Conservation (phyloP, 2,329 filamentous ascomycete species). For the Cercospora berteroae region DNA sequence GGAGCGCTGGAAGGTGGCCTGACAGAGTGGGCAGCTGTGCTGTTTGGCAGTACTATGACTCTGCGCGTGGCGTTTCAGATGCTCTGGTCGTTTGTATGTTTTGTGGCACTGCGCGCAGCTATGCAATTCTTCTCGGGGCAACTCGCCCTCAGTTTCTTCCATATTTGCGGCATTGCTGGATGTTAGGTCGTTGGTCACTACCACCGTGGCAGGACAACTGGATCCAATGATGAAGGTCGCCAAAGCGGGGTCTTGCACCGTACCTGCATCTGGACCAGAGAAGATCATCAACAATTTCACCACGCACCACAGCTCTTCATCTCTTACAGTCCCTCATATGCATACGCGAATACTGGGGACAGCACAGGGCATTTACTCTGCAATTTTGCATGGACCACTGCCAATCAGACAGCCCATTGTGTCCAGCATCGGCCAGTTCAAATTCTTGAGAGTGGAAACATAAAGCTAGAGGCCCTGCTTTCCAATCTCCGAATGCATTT, state of each 20-base stretch:
- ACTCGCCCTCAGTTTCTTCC: neutral
- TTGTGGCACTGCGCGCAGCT: conserved; percentile 1
- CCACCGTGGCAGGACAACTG: neutral
- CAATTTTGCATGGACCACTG: too few species aligned
- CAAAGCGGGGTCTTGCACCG: neutral
- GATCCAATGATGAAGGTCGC: neutral
- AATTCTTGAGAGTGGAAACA: too few species aligned
- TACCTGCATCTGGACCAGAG: neutral
- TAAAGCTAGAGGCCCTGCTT: too few species aligned
- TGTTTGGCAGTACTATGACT: neutral
- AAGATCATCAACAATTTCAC: neutral
- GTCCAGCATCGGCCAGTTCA: too few species aligned
- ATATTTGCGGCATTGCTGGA: neutral
- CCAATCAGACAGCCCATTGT: too few species aligned
- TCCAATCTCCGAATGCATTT: too few species aligned
- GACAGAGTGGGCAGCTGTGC: conserved; percentile 7
- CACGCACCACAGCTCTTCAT: neutral
- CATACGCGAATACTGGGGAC: too few species aligned
- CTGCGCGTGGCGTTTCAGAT: conserved; percentile 4
- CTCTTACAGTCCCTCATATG: neutral
- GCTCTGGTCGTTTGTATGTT: conserved; percentile 9
- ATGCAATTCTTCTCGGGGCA: neutral
- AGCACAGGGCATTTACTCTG: too few species aligned
- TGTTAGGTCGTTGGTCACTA: too few species aligned
- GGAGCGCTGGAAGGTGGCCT: conserved; percentile 6